phyloP scores from a whole-genome alignment of 345 rosid species.

The Salix arbutifolia region DNA sequence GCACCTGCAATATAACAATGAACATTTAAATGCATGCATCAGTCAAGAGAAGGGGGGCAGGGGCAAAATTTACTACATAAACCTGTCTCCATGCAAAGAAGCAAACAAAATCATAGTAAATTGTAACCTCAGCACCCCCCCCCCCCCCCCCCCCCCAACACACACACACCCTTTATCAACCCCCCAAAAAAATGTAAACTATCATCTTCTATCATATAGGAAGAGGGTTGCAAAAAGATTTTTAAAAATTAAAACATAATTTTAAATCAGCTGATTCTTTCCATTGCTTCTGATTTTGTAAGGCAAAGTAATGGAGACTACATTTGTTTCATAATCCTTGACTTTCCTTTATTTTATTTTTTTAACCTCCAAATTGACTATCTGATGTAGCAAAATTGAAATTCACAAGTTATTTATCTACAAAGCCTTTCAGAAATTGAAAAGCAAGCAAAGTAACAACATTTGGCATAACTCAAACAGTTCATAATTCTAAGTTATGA shows the following conservation, averaged over 20 bases:
- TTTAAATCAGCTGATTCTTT: background rate
- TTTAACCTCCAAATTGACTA: too few species aligned
- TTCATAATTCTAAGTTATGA: background rate
- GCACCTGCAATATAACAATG: constrained; percentile 50
- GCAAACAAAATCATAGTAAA: too few species aligned
- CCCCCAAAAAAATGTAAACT: too few species aligned
- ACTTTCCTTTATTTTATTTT: too few species aligned
- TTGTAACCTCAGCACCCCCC: too few species aligned
- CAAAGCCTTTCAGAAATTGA: background rate
- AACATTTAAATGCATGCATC: constrained; percentile 5
- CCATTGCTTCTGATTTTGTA: background rate
- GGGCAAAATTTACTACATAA: background rate
- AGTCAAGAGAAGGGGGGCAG: background rate
- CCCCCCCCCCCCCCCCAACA: too few species aligned
- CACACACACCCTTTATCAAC: too few species aligned
- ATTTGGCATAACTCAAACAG: background rate
- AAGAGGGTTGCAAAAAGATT: background rate
- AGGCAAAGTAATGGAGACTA: background rate
- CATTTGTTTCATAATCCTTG: background rate
- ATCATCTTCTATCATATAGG: background rate
- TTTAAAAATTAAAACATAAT: background rate
- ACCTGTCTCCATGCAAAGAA: background rate
- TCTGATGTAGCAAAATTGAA: background rate
- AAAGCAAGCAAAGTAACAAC: background rate
- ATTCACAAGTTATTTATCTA: background rate